Conservation (phyloP, 257 asterid genomes). For the Fraxinus quadrangulata region DNA sequence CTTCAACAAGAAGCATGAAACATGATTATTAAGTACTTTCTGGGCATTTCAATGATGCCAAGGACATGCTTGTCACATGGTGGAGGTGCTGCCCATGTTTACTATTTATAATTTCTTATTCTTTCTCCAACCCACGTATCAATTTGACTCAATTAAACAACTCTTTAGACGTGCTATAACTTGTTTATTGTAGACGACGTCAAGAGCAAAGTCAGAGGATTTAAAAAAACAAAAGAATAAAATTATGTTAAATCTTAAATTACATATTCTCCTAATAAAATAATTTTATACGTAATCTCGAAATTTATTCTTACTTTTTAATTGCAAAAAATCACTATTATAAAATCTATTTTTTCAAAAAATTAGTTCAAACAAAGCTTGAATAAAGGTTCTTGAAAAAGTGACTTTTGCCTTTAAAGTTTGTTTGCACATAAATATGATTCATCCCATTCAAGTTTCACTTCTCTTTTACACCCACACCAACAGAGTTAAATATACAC, state of each 20-base stretch:
- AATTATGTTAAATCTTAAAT: too few relatives aligned
- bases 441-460: background rate
- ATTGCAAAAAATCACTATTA: too few relatives aligned
- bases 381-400: constrained; percentile 1
- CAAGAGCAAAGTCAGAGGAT: too few relatives aligned
- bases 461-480: background rate
- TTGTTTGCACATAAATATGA: constrained; percentile 24
- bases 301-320: too few relatives aligned
- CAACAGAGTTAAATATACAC: too few relatives aligned
- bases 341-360: too few relatives aligned
- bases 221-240: too few relatives aligned
- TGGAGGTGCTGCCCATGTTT: constrained; percentile 22
- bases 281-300: too few relatives aligned
- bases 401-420: constrained; percentile 22
- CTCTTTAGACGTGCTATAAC: background rate
- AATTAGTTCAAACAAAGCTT: too few relatives aligned
- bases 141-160: background rate
- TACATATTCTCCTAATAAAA: too few relatives aligned
- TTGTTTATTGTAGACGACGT: too few relatives aligned
- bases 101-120: background rate
- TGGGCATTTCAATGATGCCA: constrained; percentile 8
- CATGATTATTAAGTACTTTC: too few relatives aligned
- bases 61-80: constrained; percentile 41
- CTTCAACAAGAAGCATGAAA: background rate
- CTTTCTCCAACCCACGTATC: background rate